Evolutionary conservation across 495 filamentous ascomycete genomes (phyloP).

Genomic region (Daldinia childiae): DNA sequence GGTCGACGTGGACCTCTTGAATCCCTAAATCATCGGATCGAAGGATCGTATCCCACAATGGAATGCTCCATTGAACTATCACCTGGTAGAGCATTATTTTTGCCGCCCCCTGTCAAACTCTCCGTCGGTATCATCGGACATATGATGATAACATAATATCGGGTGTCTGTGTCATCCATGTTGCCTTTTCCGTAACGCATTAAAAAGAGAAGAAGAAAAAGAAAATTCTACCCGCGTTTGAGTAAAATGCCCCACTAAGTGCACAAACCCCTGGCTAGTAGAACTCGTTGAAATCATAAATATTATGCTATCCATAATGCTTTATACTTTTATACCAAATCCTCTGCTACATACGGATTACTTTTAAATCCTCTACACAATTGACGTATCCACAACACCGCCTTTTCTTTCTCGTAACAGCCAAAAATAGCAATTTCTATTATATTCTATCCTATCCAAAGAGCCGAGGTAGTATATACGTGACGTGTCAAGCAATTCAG

Average conservation of each 20-base stretch:
- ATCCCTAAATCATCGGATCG: conserved; percentile 19
- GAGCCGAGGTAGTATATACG: conserved; percentile 3
- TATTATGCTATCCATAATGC: not conserved
- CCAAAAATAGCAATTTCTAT: conserved; percentile 1
- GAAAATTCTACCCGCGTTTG: not conserved
- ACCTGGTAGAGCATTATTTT: conserved; percentile 14
- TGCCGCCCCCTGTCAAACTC: not conserved
- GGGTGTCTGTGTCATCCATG: not conserved
- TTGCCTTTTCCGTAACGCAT: not conserved
- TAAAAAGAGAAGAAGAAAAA: not conserved
- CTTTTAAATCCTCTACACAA: not conserved
- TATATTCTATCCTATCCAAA: not conserved
- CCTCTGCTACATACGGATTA: not conserved
- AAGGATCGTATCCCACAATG: conserved; percentile 24
- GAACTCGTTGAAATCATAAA: not conserved
- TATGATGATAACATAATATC: conserved; percentile 8
- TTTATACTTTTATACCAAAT: not conserved
- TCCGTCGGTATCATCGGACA: conserved; percentile 1
- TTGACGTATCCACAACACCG: not conserved
- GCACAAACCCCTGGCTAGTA: conserved; percentile 6
- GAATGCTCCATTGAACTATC: conserved; percentile 13
- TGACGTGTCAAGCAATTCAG: conserved; percentile 1
- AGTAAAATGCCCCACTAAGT: not conserved
- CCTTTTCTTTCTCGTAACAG: not conserved
- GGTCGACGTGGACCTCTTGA: conserved; percentile 37